Base-by-base conservation (phyloP, 768 basidiomycete species). In the Megacollybia marginata region DNA sequence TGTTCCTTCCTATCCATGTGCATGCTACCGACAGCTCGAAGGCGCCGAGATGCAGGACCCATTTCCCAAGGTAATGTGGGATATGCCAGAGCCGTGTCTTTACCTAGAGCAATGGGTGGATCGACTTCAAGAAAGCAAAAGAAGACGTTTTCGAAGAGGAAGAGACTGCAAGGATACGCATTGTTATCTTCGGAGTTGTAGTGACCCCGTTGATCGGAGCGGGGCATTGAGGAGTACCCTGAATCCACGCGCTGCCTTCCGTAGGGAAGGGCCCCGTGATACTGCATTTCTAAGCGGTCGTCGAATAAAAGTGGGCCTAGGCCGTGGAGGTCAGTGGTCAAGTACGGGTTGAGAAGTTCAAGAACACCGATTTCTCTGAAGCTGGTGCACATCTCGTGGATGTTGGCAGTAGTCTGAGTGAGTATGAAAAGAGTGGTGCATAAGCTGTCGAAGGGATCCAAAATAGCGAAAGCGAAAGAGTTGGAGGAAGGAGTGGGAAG, bases 41-140 rank as follows among this genome's bases (percentile, higher is more conserved):
- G 55, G 44, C 59, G 55, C 38, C 59, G 54, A 20, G 70, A 55
- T 0, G 67, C 69, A 8, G 66, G 64, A 1, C 72, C 72, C 9
- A 69, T 48, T 52, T 69, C 67, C 71, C 71, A 73, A 2, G 68
- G 52, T 10, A 55, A 50, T 4, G 70, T 59, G 1, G 70, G 69
- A 52, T 71, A 69, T 35, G 32, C 15, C 44, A 45, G 9, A 5
- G 13, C 15, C 23, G n/a, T 6, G 6, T 23, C n/a, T 28, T 28
- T 28, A 28, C 23, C 23, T 5, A 44, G 4, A 13, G 33, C n/a
- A 10, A 16, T 36, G 4, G 11, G 46, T 47, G 44, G 28, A 15
- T 36, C 34, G 15, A 16, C 46, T 20, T 43, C 34, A 10, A 48
- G 48, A 54, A 67, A 71, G 48, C 66, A 69, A 35, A 71, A 47